These are phyloP conservation scores for Alternaria solani DNA, from an alignment of 2,329 filamentous ascomycete species.

Conservation along the genomic window DNA sequence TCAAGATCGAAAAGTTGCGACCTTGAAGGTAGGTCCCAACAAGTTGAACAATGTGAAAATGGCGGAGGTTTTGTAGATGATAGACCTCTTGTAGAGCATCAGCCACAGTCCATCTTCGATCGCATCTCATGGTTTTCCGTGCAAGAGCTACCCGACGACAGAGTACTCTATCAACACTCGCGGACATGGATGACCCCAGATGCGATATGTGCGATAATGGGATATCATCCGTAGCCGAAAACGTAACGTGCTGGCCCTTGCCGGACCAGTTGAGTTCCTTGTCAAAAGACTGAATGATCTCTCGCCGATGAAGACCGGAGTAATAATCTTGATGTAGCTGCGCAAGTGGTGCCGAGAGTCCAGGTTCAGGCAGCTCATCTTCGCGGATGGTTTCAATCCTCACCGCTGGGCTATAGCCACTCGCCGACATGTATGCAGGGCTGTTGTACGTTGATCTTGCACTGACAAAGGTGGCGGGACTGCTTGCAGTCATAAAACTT, in stretches of 20 bases:
- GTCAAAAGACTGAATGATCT: conserved; percentile 10
- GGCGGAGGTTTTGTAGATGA: conserved; percentile 25
- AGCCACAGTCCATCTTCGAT: background rate
- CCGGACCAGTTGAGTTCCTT: conserved; percentile 34
- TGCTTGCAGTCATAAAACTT: conserved; percentile 4
- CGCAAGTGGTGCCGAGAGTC: background rate
- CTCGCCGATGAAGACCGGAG: background rate
- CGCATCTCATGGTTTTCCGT: conserved; percentile 29
- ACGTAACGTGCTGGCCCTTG: conserved; percentile 32
- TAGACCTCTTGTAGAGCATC: conserved; percentile 26
- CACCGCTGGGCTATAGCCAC: background rate
- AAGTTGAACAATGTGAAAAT: conserved; percentile 29
- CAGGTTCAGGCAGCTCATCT: background rate
- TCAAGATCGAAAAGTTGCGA: conserved; percentile 21
- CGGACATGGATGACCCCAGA: conserved; percentile 16
- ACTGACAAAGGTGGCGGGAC: background rate
- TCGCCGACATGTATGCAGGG: background rate
- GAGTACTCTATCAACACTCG: conserved; percentile 24
- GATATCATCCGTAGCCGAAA: conserved; percentile 11
- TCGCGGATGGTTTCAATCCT: conserved; percentile 1
- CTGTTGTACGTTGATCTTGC: background rate
- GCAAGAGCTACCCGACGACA: conserved; percentile 28
- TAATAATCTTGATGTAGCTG: conserved; percentile 1
- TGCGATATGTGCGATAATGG: conserved; percentile 13
- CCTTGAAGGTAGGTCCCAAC: conserved; percentile 27